phyloP scores from a whole-genome alignment of 192 early-diverging fungal species.

The Coemansia umbellata region DNA sequence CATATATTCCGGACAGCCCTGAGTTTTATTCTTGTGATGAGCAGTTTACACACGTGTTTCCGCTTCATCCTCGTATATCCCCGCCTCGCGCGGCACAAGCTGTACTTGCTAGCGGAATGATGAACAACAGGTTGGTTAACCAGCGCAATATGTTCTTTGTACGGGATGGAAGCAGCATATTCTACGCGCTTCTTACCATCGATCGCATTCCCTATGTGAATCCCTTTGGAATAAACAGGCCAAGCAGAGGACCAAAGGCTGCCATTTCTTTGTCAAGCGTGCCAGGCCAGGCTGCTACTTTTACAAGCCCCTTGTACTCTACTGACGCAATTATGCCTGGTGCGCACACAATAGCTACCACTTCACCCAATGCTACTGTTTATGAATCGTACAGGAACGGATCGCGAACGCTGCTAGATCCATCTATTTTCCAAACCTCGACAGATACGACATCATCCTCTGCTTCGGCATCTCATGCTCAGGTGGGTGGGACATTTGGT shows the following conservation, averaged over 20 bases:
- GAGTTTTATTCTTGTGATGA: constrained; percentile 32
- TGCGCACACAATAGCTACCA: constrained; percentile 41
- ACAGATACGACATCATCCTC: not conserved
- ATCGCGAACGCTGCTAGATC: constrained; percentile 1
- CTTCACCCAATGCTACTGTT: constrained; percentile 27
- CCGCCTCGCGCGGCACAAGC: constrained; percentile 23
- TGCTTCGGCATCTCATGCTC: not conserved
- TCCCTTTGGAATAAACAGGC: constrained; percentile 17
- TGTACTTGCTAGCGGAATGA: constrained; percentile 43
- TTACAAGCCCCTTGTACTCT: constrained; percentile 11
- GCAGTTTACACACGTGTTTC: constrained; percentile 36
- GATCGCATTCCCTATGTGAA: constrained; percentile 30
- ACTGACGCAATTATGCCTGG: constrained; percentile 11
- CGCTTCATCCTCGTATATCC: constrained; percentile 40
- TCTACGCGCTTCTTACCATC: constrained; percentile 32
- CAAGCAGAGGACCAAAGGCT: constrained; percentile 1
- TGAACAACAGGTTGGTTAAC: constrained; percentile 44
- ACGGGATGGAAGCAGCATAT: constrained; percentile 40
- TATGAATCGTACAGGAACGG: constrained; percentile 3
- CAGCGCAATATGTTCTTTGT: constrained; percentile 49
- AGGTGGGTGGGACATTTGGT: not conserved
- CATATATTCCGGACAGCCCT: constrained; percentile 28
- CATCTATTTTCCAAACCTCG: constrained; percentile 5
- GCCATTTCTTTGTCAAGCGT: constrained; percentile 8
- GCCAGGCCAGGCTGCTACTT: constrained; percentile 6